phyloP scores from a whole-genome alignment of 441 rosid genomes.

The Bruguiera hainesii region DNA sequence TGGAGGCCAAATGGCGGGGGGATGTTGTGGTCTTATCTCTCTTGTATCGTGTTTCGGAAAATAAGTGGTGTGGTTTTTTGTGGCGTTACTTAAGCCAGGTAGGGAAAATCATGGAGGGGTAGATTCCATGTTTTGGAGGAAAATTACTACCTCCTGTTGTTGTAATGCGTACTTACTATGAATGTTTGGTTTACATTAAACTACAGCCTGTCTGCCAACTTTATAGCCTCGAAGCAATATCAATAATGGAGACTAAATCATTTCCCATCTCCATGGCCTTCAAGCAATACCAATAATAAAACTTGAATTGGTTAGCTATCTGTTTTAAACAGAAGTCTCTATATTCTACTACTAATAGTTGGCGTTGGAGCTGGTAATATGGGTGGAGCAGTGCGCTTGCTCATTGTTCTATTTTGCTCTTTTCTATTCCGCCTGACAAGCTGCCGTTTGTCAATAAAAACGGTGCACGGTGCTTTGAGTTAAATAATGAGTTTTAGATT shows the following conservation, averaged over 20 bases:
- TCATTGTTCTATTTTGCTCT: no score
- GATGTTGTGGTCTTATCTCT: background rate
- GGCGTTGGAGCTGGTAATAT: background rate
- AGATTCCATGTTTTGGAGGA: slow-evolving; percentile 1
- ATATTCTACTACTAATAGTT: no score
- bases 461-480: no score
- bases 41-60: background rate
- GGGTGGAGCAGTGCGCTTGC: background rate
- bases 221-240: background rate
- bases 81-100: background rate
- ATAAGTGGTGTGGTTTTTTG: slow-evolving; percentile 3
- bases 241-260: no score
- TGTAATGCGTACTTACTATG: no score
- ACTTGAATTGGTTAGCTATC: no score
- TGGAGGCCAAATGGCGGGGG: background rate
- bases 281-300: no score
- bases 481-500: no score
- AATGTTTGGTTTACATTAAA: background rate
- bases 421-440: no score
- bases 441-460: no score
- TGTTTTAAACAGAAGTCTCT: no score
- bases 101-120: background rate
- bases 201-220: background rate
- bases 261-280: no score
- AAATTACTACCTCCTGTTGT: background rate